These are phyloP conservation scores for Pestalotiopsis sp. DNA, from an alignment of 2,329 filamentous ascomycete species.

Conservation along the genomic window DNA sequence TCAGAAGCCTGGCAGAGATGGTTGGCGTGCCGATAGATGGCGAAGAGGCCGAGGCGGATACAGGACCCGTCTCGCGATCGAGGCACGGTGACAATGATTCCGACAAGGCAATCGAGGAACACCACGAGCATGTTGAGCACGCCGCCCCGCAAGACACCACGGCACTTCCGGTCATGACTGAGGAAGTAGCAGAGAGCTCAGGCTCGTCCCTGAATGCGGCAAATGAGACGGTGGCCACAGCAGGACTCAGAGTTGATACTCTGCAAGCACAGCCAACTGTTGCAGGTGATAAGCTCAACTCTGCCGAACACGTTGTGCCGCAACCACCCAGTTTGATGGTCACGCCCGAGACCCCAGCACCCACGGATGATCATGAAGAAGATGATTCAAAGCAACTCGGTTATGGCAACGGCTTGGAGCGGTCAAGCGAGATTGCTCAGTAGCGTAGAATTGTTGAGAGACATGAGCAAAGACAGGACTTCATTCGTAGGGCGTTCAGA, in stretches of 20 bases:
- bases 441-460: neutral
- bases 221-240: neutral
- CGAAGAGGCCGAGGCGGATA: slow-evolving; percentile 18
- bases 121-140: slow-evolving; percentile 35
- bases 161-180: neutral
- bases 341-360: slow-evolving; percentile 50
- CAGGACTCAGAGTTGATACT: neutral
- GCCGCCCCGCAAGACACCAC: slow-evolving; percentile 14
- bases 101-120: slow-evolving; percentile 23
- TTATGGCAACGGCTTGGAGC: slow-evolving; percentile 36
- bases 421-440: slow-evolving; percentile 33
- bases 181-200: neutral
- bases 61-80: slow-evolving; percentile 16
- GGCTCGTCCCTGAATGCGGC: neutral
- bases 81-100: slow-evolving; percentile 32
- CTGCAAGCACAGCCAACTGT: neutral
- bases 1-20: slow-evolving; percentile 81
- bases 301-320: neutral
- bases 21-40: slow-evolving; percentile 66
- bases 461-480: neutral
- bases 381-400: slow-evolving; percentile 45
- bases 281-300: neutral
- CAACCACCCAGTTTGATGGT: slow-evolving; percentile 33
- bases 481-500: neutral
- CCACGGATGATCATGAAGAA: slow-evolving; percentile 29